A percentile compares a stretch with the other conserved stretches of the same genome.
These are phyloP conservation scores for Mycena capillaripes DNA, from an alignment of 768 basidiomycete genomes.

Conservation along the genomic window DNA sequence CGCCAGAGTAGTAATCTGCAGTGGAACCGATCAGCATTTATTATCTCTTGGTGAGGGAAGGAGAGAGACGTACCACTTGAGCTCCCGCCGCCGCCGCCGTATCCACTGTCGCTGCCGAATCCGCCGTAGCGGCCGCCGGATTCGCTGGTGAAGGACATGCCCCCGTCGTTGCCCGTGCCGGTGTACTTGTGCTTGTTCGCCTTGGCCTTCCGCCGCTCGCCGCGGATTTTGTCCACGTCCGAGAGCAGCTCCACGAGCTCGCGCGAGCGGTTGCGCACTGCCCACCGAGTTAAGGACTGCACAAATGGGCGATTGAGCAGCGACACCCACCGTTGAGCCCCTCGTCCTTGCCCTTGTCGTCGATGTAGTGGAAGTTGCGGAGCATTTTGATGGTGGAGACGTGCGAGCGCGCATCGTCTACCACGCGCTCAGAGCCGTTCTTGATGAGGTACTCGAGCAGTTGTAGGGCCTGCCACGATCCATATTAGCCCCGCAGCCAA, in stretches of 20 bases:
- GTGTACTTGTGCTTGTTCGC: slow-evolving; percentile 90
- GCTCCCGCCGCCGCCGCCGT: slow-evolving; percentile 58
- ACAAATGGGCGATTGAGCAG: background rate
- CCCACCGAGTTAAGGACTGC: background rate
- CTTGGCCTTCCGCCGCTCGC: slow-evolving; percentile 94
- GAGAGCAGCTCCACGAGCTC: slow-evolving; percentile 93
- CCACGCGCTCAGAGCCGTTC: slow-evolving; percentile 96
- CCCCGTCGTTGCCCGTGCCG: slow-evolving; percentile 87
- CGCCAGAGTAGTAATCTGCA: slow-evolving; percentile 46
- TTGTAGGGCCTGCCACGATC: slow-evolving; percentile 78
- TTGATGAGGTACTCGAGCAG: slow-evolving; percentile 96
- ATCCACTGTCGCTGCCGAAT: slow-evolving; percentile 56
- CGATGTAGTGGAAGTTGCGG: slow-evolving; percentile 97
- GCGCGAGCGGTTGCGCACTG: slow-evolving; percentile 94
- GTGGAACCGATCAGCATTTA: background rate
- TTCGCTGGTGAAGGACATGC: slow-evolving; percentile 64
- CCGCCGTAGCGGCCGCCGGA: slow-evolving; percentile 64
- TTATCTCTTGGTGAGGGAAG: too few relatives aligned
- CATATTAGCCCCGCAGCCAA: too few relatives aligned
- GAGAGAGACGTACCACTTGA: slow-evolving; percentile 42
- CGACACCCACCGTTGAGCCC: slow-evolving; percentile 88
- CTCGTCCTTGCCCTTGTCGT: slow-evolving; percentile 98
- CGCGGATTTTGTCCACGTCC: slow-evolving; percentile 92
- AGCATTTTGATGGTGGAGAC: slow-evolving; percentile 98
- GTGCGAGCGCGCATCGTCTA: slow-evolving; percentile 97